Evolutionary conservation across 2,329 filamentous ascomycete genomes (phyloP).

Genomic region (Pseudofabraea citricarpa): DNA sequence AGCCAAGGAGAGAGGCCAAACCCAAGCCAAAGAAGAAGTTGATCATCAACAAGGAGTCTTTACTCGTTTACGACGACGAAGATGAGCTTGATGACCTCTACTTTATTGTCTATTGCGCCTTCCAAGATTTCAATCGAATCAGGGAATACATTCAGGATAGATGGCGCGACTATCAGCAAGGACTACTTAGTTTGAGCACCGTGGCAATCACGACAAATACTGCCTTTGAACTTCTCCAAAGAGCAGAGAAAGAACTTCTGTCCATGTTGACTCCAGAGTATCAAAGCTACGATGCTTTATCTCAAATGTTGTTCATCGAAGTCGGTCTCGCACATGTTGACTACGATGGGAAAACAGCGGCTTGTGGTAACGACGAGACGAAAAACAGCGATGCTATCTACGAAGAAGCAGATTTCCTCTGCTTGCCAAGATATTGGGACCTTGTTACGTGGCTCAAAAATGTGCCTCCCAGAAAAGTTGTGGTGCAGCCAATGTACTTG

Average conservation of each 20-base stretch:
- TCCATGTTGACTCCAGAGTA: conserved; percentile 14
- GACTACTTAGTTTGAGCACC: conserved; percentile 20
- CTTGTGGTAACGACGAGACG: conserved; percentile 13
- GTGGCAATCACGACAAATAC: conserved; percentile 28
- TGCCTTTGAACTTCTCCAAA: conserved; percentile 28
- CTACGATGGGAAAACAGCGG: conserved; percentile 18
- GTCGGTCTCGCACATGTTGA: conserved; percentile 25
- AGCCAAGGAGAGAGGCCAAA: conserved; percentile 5
- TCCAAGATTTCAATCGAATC: conserved; percentile 29
- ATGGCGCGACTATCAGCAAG: conserved; percentile 28
- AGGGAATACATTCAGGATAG: conserved; percentile 25
- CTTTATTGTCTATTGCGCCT: conserved; percentile 31
- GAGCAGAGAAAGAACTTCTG: conserved; percentile 22
- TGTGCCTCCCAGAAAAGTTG: conserved; percentile 22
- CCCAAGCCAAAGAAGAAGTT: neutral
- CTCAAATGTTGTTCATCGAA: conserved; percentile 22
- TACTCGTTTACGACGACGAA: conserved; percentile 1
- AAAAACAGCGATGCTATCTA: conserved; percentile 18
- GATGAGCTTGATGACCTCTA: conserved; percentile 22
- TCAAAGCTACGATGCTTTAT: conserved; percentile 21
- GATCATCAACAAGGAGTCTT: neutral
- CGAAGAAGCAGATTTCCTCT: conserved; percentile 27
- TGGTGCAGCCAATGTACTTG: conserved; percentile 11
- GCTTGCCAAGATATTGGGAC: conserved; percentile 15
- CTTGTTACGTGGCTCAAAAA: conserved; percentile 12